Conservation (phyloP, 371 early-diverging fungal species). For the Batkoa obscura region DNA sequence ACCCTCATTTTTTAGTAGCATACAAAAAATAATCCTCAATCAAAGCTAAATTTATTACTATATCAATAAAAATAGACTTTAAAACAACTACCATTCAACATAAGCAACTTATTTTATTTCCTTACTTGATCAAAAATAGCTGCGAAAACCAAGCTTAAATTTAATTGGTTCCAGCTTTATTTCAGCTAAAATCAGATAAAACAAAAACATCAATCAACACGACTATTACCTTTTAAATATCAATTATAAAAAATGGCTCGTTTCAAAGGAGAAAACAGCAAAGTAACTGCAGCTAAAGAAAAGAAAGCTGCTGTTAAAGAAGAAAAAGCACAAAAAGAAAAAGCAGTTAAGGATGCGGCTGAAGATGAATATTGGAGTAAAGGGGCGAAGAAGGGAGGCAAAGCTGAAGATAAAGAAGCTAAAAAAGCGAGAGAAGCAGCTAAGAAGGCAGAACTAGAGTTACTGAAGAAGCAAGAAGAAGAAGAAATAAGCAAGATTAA, state of each 20-base stretch:
- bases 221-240: too few species aligned
- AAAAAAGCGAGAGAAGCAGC: conserved; percentile 27
- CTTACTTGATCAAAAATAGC: too few species aligned
- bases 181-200: too few species aligned
- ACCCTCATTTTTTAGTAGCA: too few species aligned
- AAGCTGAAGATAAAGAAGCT: conserved; percentile 44
- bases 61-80: too few species aligned
- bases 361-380: conserved; percentile 41
- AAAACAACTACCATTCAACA: too few species aligned
- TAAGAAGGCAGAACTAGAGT: conserved; percentile 9
- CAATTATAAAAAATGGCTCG: conserved; percentile 4
- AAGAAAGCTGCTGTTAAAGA: conserved; percentile 44
- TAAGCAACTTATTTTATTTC: too few species aligned
- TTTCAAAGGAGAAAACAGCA: conserved; percentile 12
- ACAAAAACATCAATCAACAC: too few species aligned
- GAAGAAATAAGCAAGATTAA: conserved; percentile 7
- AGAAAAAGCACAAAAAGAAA: conserved; percentile 32
- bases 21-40: too few species aligned
- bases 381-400: conserved; percentile 45
- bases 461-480: conserved; percentile 8
- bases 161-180: too few species aligned
- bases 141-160: too few species aligned
- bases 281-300: conserved; percentile 41
- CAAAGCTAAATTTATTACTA: too few species aligned
- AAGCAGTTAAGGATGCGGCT: conserved; percentile 25